Conservation (phyloP, 257 asterid species). For the Linaria vulgaris region DNA sequence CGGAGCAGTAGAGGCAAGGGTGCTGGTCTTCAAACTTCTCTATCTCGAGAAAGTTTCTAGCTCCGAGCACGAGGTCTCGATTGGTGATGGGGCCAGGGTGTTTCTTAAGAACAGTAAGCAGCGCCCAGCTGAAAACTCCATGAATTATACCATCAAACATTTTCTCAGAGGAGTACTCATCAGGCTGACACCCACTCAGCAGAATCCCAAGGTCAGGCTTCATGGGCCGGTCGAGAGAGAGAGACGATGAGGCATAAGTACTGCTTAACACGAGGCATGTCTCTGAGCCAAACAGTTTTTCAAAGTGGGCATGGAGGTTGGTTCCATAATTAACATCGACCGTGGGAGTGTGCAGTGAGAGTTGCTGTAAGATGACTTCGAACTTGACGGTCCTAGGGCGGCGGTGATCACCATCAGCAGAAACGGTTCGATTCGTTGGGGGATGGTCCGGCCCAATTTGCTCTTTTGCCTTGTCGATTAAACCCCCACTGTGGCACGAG, state of each 20-base stretch:
- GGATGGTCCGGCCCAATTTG: not conserved
- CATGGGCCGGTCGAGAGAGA: not conserved
- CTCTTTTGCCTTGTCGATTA: not conserved
- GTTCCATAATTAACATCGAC: too few relatives aligned
- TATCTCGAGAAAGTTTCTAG: not conserved
- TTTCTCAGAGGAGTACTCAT: not conserved
- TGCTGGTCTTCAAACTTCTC: not conserved
- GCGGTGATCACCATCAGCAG: too few relatives aligned
- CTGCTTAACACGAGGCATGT: too few relatives aligned
- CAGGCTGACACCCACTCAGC: slow-evolving; percentile 4
- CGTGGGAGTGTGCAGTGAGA: not conserved
- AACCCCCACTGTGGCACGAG: slow-evolving; percentile 14
- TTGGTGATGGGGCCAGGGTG: slow-evolving; percentile 3
- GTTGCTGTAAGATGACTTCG: not conserved
- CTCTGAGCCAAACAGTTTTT: too few relatives aligned
- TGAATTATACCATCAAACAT: not conserved
- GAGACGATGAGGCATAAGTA: too few relatives aligned
- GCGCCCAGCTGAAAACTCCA: not conserved
- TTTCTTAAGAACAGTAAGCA: not conserved
- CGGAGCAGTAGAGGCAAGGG: not conserved
- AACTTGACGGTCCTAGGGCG: not conserved
- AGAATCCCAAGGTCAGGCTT: not conserved
- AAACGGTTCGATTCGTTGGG: not conserved
- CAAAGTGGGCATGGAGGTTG: too few relatives aligned
- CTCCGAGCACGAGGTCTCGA: not conserved